These are phyloP conservation scores for Boletus tylopilopsis DNA, from an alignment of 768 basidiomycete genomes.

Conservation along the genomic window DNA sequence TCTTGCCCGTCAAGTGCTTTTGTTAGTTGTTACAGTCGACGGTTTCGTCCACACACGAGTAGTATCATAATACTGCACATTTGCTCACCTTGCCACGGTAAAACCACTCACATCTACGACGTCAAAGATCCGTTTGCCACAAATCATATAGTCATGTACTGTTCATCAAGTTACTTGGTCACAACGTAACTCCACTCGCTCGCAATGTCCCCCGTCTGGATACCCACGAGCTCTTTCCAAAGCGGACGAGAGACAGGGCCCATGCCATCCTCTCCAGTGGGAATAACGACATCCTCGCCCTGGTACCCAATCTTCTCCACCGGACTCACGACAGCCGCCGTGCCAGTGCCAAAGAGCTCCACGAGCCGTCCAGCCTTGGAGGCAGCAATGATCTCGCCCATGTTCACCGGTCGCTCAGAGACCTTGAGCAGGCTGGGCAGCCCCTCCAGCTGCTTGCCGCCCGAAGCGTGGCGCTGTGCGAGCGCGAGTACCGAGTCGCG, in stretches of 20 bases:
- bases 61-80: too few species aligned
- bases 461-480: slow-evolving; percentile 53
- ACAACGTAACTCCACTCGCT: slow-evolving; percentile 78
- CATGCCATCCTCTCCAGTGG: slow-evolving; percentile 68
- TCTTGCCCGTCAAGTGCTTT: too few species aligned
- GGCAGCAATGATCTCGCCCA: slow-evolving; percentile 65
- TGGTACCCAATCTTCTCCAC: slow-evolving; percentile 57
- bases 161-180: too few species aligned
- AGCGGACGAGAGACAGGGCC: slow-evolving; percentile 57
- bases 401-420: slow-evolving; percentile 68
- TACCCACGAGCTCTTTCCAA: slow-evolving; percentile 47
- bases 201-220: slow-evolving; percentile 73
- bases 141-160: too few species aligned
- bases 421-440: slow-evolving; percentile 56
- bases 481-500: slow-evolving; percentile 50
- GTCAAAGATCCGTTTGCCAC: too few species aligned
- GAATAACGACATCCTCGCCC: slow-evolving; percentile 50
- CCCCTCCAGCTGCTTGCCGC: slow-evolving; percentile 41
- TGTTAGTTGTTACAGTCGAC: too few species aligned
- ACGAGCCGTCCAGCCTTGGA: slow-evolving; percentile 39
- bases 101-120: too few species aligned
- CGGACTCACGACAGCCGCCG: slow-evolving; percentile 51
- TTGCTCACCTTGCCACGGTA: too few species aligned
- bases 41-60: too few species aligned
- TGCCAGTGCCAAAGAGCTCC: slow-evolving; percentile 50